phyloP scores from a whole-genome alignment of 768 basidiomycete species.

The Coprinellus aureogranulatus region DNA sequence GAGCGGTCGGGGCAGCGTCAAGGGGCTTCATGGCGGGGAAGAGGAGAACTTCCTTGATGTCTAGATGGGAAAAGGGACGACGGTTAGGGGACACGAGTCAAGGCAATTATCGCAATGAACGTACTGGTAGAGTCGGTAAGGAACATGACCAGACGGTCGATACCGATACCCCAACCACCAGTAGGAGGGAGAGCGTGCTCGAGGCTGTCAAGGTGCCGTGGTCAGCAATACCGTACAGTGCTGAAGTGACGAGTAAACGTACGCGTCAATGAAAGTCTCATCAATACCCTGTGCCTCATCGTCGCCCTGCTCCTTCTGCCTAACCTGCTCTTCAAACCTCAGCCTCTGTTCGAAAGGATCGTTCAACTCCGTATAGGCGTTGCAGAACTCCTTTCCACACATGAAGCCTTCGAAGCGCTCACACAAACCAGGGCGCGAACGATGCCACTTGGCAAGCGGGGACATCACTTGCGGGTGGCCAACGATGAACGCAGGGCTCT shows the following conservation, averaged over 20 bases:
- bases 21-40: slow-evolving; percentile 98
- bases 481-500: slow-evolving; percentile 96
- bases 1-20: slow-evolving; percentile 38
- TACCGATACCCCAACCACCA: slow-evolving; percentile 95
- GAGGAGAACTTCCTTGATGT: slow-evolving; percentile 94
- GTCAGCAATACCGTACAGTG: slow-evolving; percentile 9
- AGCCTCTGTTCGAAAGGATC: slow-evolving; percentile 95
- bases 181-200: slow-evolving; percentile 98
- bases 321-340: slow-evolving; percentile 92
- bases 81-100: not conserved
- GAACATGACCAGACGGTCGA: slow-evolving; percentile 98
- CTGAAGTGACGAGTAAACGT: slow-evolving; percentile 31
- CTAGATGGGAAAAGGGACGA: slow-evolving; percentile 33
- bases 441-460: slow-evolving; percentile 97
- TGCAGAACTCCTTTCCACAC: slow-evolving; percentile 97
- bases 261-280: slow-evolving; percentile 95
- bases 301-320: slow-evolving; percentile 95
- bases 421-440: slow-evolving; percentile 93
- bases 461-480: slow-evolving; percentile 99
- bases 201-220: slow-evolving; percentile 49
- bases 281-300: slow-evolving; percentile 98
- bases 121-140: slow-evolving; percentile 91
- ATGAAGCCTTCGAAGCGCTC: slow-evolving; percentile 99
- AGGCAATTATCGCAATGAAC: slow-evolving; percentile 21
- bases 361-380: slow-evolving; percentile 99